A percentile compares a stretch with the other conserved stretches of the same genome.
These are phyloP conservation scores for Kokia cookei DNA, from an alignment of 441 rosid genomes.

Conservation along the genomic window DNA sequence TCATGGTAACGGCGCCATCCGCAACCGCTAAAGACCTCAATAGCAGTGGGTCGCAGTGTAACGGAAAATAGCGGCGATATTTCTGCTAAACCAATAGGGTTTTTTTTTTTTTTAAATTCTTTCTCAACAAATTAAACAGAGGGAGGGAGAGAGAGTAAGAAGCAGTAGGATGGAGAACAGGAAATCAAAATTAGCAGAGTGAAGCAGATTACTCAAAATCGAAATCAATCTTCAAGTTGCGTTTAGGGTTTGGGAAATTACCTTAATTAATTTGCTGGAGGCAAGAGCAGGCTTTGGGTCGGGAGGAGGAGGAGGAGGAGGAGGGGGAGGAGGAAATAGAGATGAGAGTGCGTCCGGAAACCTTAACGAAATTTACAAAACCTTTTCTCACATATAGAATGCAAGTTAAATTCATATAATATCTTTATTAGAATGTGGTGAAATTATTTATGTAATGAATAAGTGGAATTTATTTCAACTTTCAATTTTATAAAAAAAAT, in stretches of 20 bases:
- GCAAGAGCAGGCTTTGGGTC: not conserved
- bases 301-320: not conserved
- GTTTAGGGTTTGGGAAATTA: not conserved
- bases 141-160: not conserved
- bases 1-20: not conserved
- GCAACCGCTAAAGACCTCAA: not conserved
- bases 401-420: too few relatives aligned
- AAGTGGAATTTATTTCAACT: too few relatives aligned
- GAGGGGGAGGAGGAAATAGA: not conserved
- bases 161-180: not conserved
- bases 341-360: not conserved
- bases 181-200: not conserved
- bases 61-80: not conserved
- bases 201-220: not conserved
- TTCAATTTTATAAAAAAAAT: too few relatives aligned
- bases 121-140: not conserved
- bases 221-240: not conserved
- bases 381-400: too few relatives aligned
- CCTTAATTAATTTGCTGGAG: not conserved
- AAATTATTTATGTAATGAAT: too few relatives aligned
- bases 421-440: too few relatives aligned
- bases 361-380: not conserved
- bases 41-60: not conserved
- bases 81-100: not conserved
- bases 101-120: not conserved